Base-by-base conservation (phyloP, 78 protist species). In the Dictyostelium capitatum region DNA sequence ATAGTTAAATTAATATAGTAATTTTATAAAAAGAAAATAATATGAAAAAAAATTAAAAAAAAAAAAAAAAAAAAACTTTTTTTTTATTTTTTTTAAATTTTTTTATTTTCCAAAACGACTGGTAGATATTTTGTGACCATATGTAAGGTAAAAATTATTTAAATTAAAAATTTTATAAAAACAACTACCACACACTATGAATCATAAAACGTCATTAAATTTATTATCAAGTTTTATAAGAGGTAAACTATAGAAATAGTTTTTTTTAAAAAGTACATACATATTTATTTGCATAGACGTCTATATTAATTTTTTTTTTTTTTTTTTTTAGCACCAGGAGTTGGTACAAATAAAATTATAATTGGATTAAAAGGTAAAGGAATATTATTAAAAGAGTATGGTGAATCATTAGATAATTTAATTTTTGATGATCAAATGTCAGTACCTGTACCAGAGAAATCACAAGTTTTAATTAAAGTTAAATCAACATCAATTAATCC, bases 211-310 rank as follows among this genome's bases (percentile, higher is more conserved):
- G 25, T 75, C 83, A 25, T 25, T 85, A 41, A 11, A 64, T 64
- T 64, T 85, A 50, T 12, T 85, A 57, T 75, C 78, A 32, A 85
- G 92, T 64, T 85, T 85, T 65, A 62, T 85, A 20, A 85, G 83
- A 62, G 83, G 83, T 85, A 74, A 3, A n/a, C 5, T 37, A 59
- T 59, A 2, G 5, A 32, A 78, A 12, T 6, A 47, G 28, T 11
- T 48, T 81, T 1, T 25, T 47, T 17, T 32, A 50, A 47, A 12
- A 50, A 28, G 1, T 23, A n/a, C 3, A 28, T 5, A n/a, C 10
- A 81, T 62, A 11, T 81, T 57, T 57, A n/a, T 53, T 12, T 78
- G 53, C 17, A 14, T 72, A 5, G 51, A 75, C 3, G 20, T 54
- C 37, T 14, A 62, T 25, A n/a, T 53, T 15, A 37, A n/a, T n/a